Conservation (phyloP, 331 rosid species). For the Arachis monticola region DNA sequence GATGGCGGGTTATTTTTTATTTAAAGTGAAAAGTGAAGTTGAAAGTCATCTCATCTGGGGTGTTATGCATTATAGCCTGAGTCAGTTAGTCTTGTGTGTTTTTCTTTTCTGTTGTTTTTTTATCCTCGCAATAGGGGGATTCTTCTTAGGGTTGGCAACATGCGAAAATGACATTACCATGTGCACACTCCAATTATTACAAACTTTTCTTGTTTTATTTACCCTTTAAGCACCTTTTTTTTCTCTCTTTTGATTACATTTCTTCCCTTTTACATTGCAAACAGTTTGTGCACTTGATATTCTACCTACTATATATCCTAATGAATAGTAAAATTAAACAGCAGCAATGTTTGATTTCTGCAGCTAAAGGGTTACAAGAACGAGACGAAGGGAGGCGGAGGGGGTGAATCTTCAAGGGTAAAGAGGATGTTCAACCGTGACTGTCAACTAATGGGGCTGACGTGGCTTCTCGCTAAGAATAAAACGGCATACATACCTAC, state of each 20-base stretch:
- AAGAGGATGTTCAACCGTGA: constrained; percentile 87
- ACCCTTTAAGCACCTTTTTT: no score
- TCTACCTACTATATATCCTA: no score
- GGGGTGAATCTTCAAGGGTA: constrained; percentile 55
- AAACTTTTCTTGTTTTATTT: not conserved
- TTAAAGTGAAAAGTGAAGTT: not conserved
- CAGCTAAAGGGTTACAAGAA: constrained; percentile 68
- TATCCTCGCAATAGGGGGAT: not conserved
- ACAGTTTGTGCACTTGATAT: not conserved
- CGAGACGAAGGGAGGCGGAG: constrained; percentile 49
- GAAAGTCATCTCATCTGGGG: not conserved
- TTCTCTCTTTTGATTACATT: not conserved
- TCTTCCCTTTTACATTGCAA: constrained; percentile 4
- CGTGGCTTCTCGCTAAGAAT: constrained; percentile 83
- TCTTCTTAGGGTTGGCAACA: constrained; percentile 18
- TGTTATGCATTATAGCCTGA: not conserved
- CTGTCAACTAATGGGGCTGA: constrained; percentile 97
- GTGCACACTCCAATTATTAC: constrained; percentile 26
- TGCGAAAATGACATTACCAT: constrained; percentile 35
- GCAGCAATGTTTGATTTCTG: not conserved
- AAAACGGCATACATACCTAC: constrained; percentile 94
- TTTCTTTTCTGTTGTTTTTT: constrained; percentile 13
- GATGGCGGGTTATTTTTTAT: not conserved
- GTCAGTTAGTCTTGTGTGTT: not conserved
- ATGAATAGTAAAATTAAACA: no score